Evolutionary conservation across 2,329 filamentous ascomycete species (phyloP), one percentile per base, ranked within the genome.

Genomic region (Arthrobotrys pseudoclavata): DNA sequence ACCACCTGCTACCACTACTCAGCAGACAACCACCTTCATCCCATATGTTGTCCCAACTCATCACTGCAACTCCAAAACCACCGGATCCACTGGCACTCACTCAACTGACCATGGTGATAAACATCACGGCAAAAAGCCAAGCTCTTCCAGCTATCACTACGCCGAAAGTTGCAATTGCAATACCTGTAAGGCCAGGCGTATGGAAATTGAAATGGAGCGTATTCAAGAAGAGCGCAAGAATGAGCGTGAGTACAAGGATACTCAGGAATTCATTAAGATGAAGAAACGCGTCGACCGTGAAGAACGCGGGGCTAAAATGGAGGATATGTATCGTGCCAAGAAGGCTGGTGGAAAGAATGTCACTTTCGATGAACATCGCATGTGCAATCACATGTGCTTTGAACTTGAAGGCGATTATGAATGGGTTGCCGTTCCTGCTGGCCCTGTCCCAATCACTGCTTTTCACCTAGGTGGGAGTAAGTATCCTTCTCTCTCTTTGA

Each of bases 1-100:
- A 24, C 50, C 48, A 24, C 47, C 64, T 6, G 7, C 42, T 20
- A 40, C 31, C 7, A 34, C 31, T 15, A n/a, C 64, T 22, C 71
- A 76, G 29, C 67, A 69, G 22, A 76, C 72, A 3, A 76, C 72
- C 7, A 60, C 55, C 6, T 76, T 76, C 37, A 76, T 76, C 40
- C 72, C 72, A 0, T 76, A 76, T n/a, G 60, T 70, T 12, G 42
- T 76, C 9, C 72, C 72, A 4, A 31, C 29, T 10, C 52, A 24
- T 31, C 70, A 60, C 40, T 69, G 66, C 18, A 61, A 53, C 13
- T 40, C 26, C 5, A 76, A 60, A 15, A 50, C 57, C 3, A 47
- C n/a, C 20, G 37, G 40, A 20, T 66, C 64, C 20, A 48, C 20
- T 34, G 31, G 20, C 24, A n/a, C n/a, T 18, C 34, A 3, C 3